Evolutionary conservation across 1,284 basidiomycete species (phyloP), one percentile per base, ranked within the genome.

Genomic region (Inonotus obliquus): DNA sequence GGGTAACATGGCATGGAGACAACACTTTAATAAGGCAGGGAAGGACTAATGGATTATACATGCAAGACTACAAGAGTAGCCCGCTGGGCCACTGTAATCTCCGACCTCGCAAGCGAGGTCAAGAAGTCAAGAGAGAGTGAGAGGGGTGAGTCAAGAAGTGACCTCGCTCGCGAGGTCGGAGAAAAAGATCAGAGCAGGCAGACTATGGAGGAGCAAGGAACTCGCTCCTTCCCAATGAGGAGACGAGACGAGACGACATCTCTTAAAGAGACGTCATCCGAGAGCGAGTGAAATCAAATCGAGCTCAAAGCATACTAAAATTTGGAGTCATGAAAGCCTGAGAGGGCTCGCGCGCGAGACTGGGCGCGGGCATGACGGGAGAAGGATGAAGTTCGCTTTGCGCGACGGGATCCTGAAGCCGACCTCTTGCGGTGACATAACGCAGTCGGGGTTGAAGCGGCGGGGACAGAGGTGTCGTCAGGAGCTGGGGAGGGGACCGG

Each of bases 21-120:
- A 37, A n/a, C 41, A 44, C 17, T 10, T 2, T n/a, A 44, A 17
- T 17, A 44, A 17, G 17, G 19, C 41, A 44, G 19, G 41, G 1
- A 44, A n/a, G n/a, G 41, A 44, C 41, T n/a, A 21, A n/a, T 44
- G 17, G 17, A 17, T 11, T 39, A 51, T 27, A 7, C 25, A n/a
- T 17, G 19, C 27, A 27, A n/a, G 17, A 35, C 14, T 17, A n/a
- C 19, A 17, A n/a, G 32, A 27, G 51, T 35, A 35, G 32, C 27
- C 51, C 51, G 32, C 51, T 52, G 51, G 21, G 37, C 17, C 14
- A 6, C 17, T 19, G 39, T 21, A 39, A 39, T 11, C 35, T 47
- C 21, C 1, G 29, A 48, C 62, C 62, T 59, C 57, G 62, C 62
- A 47, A 25, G 62, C 62, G 51, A 63, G 62, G 62, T 54, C 57